Conservation (phyloP, 1,139 yeast genomes). For the Scheffersomyces segobiensis region DNA sequence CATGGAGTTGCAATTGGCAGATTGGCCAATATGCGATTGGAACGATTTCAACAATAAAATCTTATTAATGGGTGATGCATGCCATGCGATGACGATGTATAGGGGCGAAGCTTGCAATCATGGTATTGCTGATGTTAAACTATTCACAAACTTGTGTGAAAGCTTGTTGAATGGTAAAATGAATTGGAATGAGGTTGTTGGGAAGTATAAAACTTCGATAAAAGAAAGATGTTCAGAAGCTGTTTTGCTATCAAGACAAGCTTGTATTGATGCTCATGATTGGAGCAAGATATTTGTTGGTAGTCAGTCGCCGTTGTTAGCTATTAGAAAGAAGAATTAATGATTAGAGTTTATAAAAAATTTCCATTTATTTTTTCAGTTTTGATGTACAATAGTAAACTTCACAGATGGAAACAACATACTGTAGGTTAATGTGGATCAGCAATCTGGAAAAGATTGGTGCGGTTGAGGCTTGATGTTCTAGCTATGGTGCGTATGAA, state of each 20-base stretch:
- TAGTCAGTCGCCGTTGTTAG: conserved; percentile 17
- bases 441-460: no score
- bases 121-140: conserved; percentile 18
- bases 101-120: conserved; percentile 24
- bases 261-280: conserved; percentile 23
- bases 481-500: no score
- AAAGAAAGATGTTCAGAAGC: conserved; percentile 6
- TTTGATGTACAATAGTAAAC: background rate
- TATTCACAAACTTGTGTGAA: background rate
- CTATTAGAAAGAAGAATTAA: conserved; percentile 15
- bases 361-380: background rate
- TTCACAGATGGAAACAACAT: background rate
- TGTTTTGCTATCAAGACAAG: conserved; percentile 19
- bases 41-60: conserved; percentile 9
- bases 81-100: conserved; percentile 24
- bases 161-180: background rate
- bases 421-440: no score
- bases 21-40: conserved; percentile 14
- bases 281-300: conserved; percentile 13
- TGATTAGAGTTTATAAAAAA: background rate
- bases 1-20: conserved; percentile 17
- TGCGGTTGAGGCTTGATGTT: no score
- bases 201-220: conserved; percentile 1
- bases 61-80: conserved; percentile 11
- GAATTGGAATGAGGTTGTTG: conserved; percentile 1